Base-by-base conservation (phyloP, 176 grass and related monocot species). In the Carex pumila region DNA sequence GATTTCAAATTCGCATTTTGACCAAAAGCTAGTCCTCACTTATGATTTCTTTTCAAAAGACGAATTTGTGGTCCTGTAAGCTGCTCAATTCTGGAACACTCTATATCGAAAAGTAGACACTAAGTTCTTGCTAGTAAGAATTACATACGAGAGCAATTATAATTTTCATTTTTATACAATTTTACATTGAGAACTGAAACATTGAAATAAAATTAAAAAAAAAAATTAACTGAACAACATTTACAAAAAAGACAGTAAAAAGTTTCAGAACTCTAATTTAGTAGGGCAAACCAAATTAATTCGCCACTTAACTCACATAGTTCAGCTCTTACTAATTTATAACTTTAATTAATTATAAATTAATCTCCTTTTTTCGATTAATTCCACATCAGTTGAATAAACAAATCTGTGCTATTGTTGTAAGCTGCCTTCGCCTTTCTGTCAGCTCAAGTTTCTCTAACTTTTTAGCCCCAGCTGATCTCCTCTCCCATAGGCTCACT, bases 401-500 rank as follows among this genome's bases (percentile, higher is more conserved):
- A 76, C 45, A 47, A 15, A 76, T 76, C 7, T 54, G 22, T 6
- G 72, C 19, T 31, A 54, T 13, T 49, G 72, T 55, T 32, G 12
- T 54, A 25, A 53, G 22, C 49, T 54, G 60, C 57, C 34, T 81
- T 21, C 15, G 6, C 12, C 67, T 75, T 15, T 25, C 25, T 21
- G 39, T 18, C 3, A 80, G 21, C 74, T 80, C 22, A 61, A 86
- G 74, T 18, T 67, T 12, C 73, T 52, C 14, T 37, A 86, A 70
- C 13, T 64, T 74, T 37, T 22, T 53, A 10, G 7, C 74, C 2
- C 70, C 5, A 79, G 7, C 37, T 39, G 37, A 41, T 69, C 84
- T 86, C 31, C 84, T 68, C 59, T 80, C 73, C 84, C 84, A 86
- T 19, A 86, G 69, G 41, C 84, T 80, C 57, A 79, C 62, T 37